Percentiles rank a stretch among this genome's conserved stretches.
Evolutionary conservation across 495 filamentous ascomycete species (phyloP).

Genomic region (Annulohypoxylon maeteangense): DNA sequence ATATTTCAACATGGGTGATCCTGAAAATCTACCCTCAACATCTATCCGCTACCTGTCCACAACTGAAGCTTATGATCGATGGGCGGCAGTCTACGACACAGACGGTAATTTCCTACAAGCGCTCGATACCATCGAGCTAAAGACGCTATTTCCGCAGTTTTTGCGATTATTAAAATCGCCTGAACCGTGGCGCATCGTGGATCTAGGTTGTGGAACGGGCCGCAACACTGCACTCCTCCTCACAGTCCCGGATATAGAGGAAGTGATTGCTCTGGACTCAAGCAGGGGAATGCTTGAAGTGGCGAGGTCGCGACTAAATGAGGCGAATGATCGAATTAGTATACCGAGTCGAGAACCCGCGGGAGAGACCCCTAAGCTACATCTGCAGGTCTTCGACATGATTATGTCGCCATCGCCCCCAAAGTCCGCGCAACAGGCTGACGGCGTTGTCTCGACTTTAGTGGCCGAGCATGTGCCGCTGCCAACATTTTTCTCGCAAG

Average conservation of each 20-base stretch:
- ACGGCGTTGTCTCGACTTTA: slow-evolving; percentile 70
- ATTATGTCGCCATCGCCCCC: slow-evolving; percentile 43
- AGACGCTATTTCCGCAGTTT: slow-evolving; percentile 64
- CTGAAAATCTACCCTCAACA: slow-evolving; percentile 15
- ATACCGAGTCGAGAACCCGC: background rate
- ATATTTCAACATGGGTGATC: slow-evolving; percentile 8
- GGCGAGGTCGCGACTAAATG: slow-evolving; percentile 55
- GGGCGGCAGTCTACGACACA: slow-evolving; percentile 67
- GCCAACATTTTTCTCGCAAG: slow-evolving; percentile 63
- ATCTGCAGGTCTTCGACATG: slow-evolving; percentile 55
- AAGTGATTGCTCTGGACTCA: slow-evolving; percentile 52
- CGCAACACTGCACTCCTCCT: slow-evolving; percentile 72
- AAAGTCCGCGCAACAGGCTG: slow-evolving; percentile 38
- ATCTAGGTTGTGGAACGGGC: slow-evolving; percentile 77
- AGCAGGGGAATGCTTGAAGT: slow-evolving; percentile 65
- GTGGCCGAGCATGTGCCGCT: slow-evolving; percentile 76
- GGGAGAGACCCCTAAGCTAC: slow-evolving; percentile 25
- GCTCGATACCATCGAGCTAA: slow-evolving; percentile 70
- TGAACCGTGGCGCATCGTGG: slow-evolving; percentile 58
- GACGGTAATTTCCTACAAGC: slow-evolving; percentile 80
- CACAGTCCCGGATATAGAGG: slow-evolving; percentile 36
- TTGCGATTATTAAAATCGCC: slow-evolving; percentile 49
- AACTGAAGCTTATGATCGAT: slow-evolving; percentile 50
- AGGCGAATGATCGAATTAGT: background rate
- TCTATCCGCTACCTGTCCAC: slow-evolving; percentile 44